phyloP scores from a whole-genome alignment of 2,329 filamentous ascomycete genomes.

The Pseudogymnoascus sp. region DNA sequence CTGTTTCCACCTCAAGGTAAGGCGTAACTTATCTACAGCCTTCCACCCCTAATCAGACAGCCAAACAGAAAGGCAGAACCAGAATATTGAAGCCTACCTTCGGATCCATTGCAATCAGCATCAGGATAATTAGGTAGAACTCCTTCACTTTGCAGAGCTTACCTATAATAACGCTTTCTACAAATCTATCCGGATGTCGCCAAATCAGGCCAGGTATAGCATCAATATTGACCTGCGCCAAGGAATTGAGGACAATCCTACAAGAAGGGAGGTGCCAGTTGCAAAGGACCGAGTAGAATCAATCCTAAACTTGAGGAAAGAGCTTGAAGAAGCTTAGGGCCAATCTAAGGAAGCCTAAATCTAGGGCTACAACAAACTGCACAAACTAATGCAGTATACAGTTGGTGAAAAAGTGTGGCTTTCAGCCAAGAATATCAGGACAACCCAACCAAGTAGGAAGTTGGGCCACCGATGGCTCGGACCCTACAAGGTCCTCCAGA shows the following conservation, averaged over 20 bases:
- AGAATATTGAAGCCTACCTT: background rate
- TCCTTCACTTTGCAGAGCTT: background rate
- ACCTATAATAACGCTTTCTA: background rate
- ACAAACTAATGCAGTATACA: background rate
- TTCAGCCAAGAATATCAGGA: background rate
- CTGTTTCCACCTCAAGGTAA: background rate
- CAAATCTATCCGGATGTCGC: background rate
- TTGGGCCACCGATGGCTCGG: background rate
- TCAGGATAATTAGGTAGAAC: background rate
- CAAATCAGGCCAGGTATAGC: background rate
- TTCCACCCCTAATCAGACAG: background rate
- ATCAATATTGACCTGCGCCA: background rate
- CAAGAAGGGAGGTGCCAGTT: background rate
- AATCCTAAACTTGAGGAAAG: background rate
- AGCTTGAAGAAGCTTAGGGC: background rate
- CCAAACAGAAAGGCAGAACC: background rate
- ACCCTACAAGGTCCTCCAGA: background rate
- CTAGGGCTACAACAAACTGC: background rate
- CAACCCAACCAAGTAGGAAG: background rate
- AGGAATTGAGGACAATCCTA: background rate
- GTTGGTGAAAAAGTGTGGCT: background rate
- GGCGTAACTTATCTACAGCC: background rate
- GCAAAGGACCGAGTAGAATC: background rate
- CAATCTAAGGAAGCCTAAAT: no score
- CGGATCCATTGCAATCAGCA: background rate